A percentile compares a stretch with the other conserved stretches of the same genome.
Evolutionary conservation across 2,329 filamentous ascomycete genomes (phyloP).

Genomic region (Cryphonectria naterciae): DNA sequence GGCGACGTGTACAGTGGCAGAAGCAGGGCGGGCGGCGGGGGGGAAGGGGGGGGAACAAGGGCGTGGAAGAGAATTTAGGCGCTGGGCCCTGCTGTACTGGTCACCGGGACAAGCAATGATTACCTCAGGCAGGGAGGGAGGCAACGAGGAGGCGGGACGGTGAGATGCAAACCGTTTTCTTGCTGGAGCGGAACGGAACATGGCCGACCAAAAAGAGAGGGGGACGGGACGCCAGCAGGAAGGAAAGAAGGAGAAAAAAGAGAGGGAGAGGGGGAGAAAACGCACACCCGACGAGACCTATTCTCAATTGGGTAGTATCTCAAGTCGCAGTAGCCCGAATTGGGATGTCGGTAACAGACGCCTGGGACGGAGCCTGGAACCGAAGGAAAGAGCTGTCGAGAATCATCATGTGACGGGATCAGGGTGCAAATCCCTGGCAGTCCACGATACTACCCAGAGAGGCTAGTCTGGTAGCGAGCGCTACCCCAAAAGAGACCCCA

Average conservation of each 20-base stretch:
- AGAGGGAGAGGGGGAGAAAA: background rate
- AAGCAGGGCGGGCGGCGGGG: background rate
- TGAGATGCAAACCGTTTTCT: background rate
- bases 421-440: slow-evolving; percentile 13
- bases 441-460: slow-evolving; percentile 20
- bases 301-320: slow-evolving; percentile 15
- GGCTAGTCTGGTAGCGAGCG: background rate
- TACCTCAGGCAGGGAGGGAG: slow-evolving; percentile 3
- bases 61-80: slow-evolving; percentile 19
- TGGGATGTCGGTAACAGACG: slow-evolving; percentile 16
- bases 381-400: slow-evolving; percentile 16
- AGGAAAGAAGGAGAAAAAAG: background rate
- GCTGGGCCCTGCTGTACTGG: background rate
- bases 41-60: too few species aligned
- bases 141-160: slow-evolving; percentile 8
- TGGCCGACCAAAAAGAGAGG: slow-evolving; percentile 20
- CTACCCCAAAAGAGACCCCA: slow-evolving; percentile 11
- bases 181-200: slow-evolving; percentile 21
- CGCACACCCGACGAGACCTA: background rate
- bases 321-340: slow-evolving; percentile 16
- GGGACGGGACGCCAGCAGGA: background rate
- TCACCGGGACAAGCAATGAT: slow-evolving; percentile 1
- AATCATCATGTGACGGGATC: slow-evolving; percentile 28
- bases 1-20: background rate
- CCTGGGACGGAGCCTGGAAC: slow-evolving; percentile 12